Evolutionary conservation across 768 basidiomycete genomes (phyloP).

Genomic region (Leucosporidium scottii): DNA sequence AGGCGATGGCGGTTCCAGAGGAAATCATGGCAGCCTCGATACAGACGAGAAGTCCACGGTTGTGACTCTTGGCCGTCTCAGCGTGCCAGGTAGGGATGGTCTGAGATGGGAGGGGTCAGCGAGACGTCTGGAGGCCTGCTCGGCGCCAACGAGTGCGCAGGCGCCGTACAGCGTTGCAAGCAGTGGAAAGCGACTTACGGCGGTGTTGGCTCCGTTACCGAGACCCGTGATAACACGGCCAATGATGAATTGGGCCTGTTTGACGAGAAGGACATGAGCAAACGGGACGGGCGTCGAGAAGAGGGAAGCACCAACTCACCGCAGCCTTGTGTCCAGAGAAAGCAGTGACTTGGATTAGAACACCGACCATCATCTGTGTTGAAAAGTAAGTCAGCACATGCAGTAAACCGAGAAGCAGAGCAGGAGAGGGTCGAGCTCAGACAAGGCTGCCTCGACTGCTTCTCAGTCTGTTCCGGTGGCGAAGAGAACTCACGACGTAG

Average conservation of each 20-base stretch:
- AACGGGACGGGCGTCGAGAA: too few relatives aligned
- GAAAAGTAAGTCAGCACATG: too few relatives aligned
- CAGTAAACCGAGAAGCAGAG: too few relatives aligned
- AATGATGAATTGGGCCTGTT: slow-evolving; percentile 43
- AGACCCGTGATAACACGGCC: slow-evolving; percentile 42
- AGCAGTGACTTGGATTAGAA: slow-evolving; percentile 42
- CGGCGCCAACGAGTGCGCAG: too few relatives aligned
- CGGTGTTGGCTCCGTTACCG: slow-evolving; percentile 44
- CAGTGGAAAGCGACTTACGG: slow-evolving; percentile 9
- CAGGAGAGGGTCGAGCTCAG: too few relatives aligned
- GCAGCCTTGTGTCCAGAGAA: slow-evolving; percentile 38
- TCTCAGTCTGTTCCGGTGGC: too few relatives aligned
- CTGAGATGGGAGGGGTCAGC: too few relatives aligned
- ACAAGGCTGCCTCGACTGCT: too few relatives aligned
- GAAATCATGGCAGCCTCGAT: slow-evolving; percentile 53
- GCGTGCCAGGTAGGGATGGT: slow-evolving; percentile 61
- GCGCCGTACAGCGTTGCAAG: too few relatives aligned
- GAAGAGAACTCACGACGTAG: slow-evolving; percentile 21
- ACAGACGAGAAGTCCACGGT: slow-evolving; percentile 58
- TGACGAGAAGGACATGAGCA: too few relatives aligned
- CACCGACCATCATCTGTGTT: slow-evolving; percentile 12
- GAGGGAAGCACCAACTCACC: too few relatives aligned
- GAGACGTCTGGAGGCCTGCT: too few relatives aligned
- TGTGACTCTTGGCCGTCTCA: slow-evolving; percentile 57
- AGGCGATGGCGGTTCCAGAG: slow-evolving; percentile 59